Percentiles rank a stretch among this genome's conserved stretches.
phyloP scores from a whole-genome alignment of 2,329 filamentous ascomycete species.

The Domatiomyces catenatus region DNA sequence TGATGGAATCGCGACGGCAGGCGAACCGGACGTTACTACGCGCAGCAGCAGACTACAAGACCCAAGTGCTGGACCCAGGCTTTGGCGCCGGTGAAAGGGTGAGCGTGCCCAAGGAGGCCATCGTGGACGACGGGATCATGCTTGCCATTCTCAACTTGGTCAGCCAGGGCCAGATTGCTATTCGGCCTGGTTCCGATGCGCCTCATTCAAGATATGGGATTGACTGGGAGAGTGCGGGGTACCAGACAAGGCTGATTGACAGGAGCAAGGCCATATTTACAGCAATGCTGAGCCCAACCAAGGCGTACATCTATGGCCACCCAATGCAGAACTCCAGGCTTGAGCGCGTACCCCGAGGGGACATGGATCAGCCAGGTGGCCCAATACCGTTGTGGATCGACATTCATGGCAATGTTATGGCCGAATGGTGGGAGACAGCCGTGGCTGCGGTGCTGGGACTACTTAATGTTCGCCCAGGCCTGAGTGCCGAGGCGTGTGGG shows the following conservation, averaged over 20 bases:
- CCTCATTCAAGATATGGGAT: constrained; percentile 32
- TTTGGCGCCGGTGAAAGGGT: constrained; percentile 18
- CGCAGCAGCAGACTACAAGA: constrained; percentile 29
- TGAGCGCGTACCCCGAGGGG: constrained; percentile 19
- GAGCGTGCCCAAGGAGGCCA: constrained; percentile 18
- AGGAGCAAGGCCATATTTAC: constrained; percentile 29
- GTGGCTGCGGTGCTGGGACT: constrained; percentile 28
- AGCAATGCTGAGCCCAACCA: constrained; percentile 25
- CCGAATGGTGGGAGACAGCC: constrained; percentile 28
- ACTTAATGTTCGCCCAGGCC: constrained; percentile 28
- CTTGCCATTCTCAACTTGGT: constrained; percentile 18
- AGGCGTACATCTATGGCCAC: constrained; percentile 27
- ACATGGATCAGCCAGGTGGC: constrained; percentile 8
- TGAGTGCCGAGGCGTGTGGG: neutral
- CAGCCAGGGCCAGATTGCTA: constrained; percentile 21
- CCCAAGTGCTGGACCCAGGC: constrained; percentile 25
- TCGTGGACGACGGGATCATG: constrained; percentile 16
- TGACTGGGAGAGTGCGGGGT: constrained; percentile 27
- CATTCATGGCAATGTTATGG: constrained; percentile 28
- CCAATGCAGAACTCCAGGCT: constrained; percentile 18
- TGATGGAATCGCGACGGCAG: constrained; percentile 26
- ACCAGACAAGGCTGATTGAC: constrained; percentile 33
- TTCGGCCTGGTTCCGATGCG: constrained; percentile 24
- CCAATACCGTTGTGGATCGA: constrained; percentile 35
- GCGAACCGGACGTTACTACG: constrained; percentile 27